Evolutionary conservation across 371 early-diverging fungal genomes (phyloP).

Genomic region (Apophysomyces ossiformis): DNA sequence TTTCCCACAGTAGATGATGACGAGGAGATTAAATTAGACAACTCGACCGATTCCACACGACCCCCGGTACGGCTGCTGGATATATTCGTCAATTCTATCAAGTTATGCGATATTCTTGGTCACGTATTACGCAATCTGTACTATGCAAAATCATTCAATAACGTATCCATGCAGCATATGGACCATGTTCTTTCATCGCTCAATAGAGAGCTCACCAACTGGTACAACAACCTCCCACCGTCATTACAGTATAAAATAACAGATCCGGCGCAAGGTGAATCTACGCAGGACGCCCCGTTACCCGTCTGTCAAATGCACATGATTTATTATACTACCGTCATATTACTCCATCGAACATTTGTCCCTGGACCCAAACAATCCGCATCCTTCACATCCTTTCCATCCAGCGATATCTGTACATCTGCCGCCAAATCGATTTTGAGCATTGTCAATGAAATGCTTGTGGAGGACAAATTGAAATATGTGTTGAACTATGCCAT

Average conservation of each 20-base stretch:
- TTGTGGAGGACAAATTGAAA: conserved; percentile 17
- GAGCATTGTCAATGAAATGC: conserved; percentile 38
- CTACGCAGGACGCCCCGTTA: conserved; percentile 19
- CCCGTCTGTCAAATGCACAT: conserved; percentile 51
- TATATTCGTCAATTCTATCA: conserved; percentile 39
- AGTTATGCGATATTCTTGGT: conserved; percentile 48
- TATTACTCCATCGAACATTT: conserved; percentile 49
- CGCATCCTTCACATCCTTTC: conserved; percentile 31
- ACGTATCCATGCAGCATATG: conserved; percentile 29
- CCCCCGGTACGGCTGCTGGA: conserved; percentile 36
- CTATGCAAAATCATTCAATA: conserved; percentile 41
- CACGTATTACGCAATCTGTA: conserved; percentile 53
- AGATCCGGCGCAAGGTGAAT: conserved; percentile 15
- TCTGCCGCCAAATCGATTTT: conserved; percentile 47
- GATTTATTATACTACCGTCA: conserved; percentile 48
- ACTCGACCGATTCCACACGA: conserved; percentile 15
- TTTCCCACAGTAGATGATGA: conserved; percentile 54
- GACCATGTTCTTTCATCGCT: conserved; percentile 43
- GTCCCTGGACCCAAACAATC: conserved; percentile 38
- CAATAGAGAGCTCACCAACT: conserved; percentile 45
- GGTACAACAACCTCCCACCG: conserved; percentile 50
- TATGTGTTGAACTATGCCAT: conserved; percentile 25
- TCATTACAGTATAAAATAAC: conserved; percentile 41
- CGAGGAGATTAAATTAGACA: conserved; percentile 20
- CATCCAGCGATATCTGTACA: conserved; percentile 47